Conservation (phyloP, 2,329 filamentous ascomycete genomes). For the Talaromyces rugulosus region DNA sequence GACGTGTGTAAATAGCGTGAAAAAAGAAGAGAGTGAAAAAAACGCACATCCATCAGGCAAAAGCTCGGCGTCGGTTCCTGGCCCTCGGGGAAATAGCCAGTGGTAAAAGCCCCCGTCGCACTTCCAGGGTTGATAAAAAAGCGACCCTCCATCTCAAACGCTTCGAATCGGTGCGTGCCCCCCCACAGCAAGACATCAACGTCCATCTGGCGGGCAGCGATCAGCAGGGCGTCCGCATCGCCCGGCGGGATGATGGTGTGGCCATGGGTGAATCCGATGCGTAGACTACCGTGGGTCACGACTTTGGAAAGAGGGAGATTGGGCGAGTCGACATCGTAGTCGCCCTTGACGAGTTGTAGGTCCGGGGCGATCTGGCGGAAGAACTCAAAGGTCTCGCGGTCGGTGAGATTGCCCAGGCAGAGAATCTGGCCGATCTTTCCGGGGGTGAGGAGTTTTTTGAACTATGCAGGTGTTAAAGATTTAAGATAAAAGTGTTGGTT, state of each 20-base stretch:
- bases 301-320: slow-evolving; percentile 64
- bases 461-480: slow-evolving; percentile 46
- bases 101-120: slow-evolving; percentile 63
- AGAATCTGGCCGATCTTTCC: slow-evolving; percentile 80
- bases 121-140: slow-evolving; percentile 69
- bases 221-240: slow-evolving; percentile 63
- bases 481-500: not conserved
- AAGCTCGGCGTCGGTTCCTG: slow-evolving; percentile 84
- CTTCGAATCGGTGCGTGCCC: slow-evolving; percentile 66
- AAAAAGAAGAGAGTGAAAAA: not conserved
- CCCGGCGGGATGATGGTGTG: slow-evolving; percentile 66
- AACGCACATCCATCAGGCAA: slow-evolving; percentile 93
- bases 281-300: slow-evolving; percentile 63
- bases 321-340: slow-evolving; percentile 65
- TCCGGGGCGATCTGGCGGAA: slow-evolving; percentile 70
- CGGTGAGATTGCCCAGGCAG: slow-evolving; percentile 75
- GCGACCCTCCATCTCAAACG: slow-evolving; percentile 67
- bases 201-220: slow-evolving; percentile 67
- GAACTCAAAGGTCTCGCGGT: slow-evolving; percentile 76
- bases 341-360: slow-evolving; percentile 66
- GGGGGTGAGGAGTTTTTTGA: slow-evolving; percentile 78
- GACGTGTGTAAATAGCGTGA: slow-evolving; percentile 15
- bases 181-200: slow-evolving; percentile 67
- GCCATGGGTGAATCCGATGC: slow-evolving; percentile 67
- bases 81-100: slow-evolving; percentile 54